Evolutionary conservation across 331 rosid species (phyloP), one percentile per base, ranked within the genome.

Genomic region (Pyracantha coccinea): DNA sequence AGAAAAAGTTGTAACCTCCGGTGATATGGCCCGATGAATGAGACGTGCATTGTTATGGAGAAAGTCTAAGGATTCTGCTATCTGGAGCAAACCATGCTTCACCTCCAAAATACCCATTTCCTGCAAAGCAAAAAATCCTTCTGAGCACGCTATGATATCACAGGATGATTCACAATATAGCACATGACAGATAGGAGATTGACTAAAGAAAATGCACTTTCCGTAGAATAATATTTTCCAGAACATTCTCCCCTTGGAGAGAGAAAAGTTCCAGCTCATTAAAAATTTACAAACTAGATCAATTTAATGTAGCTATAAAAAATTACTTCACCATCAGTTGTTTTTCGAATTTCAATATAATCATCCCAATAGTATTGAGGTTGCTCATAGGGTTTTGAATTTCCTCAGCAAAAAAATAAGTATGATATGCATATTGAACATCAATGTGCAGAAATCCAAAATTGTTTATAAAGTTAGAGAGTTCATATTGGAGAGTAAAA

Each of bases 81-180:
- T 78, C 84, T 95, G 99, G 75, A 95, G 97, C 85, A 95, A 89
- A 69, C 99, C 97, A 80, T 95, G 99, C 79, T 95, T 95, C 75
- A 95, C 88, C 90, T 95, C 99, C 87, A 95, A 88, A 62, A 95
- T 61, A 38, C 97, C 88, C 97, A 95, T 90, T 77, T 92, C 88
- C 99, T 94, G 85, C 78, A 64, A 81, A 75, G 71, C 15, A 78
- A 60, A 41, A 41, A 32, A 20, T 17, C 47, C 9, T 63, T 54
- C 44, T 54, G 54, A 76, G 71, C 33, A 29, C 24, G 21, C 54
- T 38, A 68, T 27, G 17, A 72, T n/a, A 59, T 32, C 28, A 21
- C 33, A 74, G 52, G 68, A 53, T 41, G 55, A 23, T 29, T 45
- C 23, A 5, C 8, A 72, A n/a, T 15, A 45, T 14, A 67, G 20